Percentiles rank a stretch among this genome's conserved stretches.
Conservation (phyloP, 768 basidiomycete genomes). For the Termitomyces sp. region DNA sequence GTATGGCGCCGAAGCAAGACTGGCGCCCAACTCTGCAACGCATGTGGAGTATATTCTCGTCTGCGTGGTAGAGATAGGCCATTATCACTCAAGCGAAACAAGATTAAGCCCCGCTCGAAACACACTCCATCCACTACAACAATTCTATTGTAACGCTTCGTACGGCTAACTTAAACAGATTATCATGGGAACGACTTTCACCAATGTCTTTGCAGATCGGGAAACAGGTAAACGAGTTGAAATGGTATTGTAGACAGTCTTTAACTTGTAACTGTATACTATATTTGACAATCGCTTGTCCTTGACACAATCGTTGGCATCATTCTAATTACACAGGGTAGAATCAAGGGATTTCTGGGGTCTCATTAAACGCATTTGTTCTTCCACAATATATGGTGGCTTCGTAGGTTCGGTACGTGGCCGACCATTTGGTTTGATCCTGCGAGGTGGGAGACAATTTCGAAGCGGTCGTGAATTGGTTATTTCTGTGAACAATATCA, state of each 20-base stretch:
- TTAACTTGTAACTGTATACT: not conserved
- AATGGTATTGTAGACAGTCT: not conserved
- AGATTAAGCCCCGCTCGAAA: constrained; percentile 45
- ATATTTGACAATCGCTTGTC: not conserved
- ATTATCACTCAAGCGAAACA: constrained; percentile 38
- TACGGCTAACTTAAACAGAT: no score
- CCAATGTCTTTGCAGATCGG: not conserved
- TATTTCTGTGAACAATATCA: not conserved
- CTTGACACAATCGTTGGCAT: not conserved
- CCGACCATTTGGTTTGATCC: constrained; percentile 3
- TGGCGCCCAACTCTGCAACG: constrained; percentile 46
- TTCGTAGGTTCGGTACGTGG: constrained; percentile 3
- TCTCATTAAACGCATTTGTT: not conserved
- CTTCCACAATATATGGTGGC: not conserved
- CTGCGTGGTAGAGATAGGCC: constrained; percentile 44
- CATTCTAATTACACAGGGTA: not conserved
- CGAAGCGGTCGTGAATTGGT: not conserved
- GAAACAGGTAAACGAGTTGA: not conserved
- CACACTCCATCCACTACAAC: constrained; percentile 22
- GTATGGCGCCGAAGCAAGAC: constrained; percentile 48
- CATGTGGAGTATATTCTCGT: constrained; percentile 44
- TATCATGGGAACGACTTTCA: not conserved
- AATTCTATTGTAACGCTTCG: not conserved
- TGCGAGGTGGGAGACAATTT: constrained; percentile 1
- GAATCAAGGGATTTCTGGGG: constrained; percentile 8